phyloP scores from a whole-genome alignment of 2,329 filamentous ascomycete genomes.

The Colletotrichum lindemuthianum region DNA sequence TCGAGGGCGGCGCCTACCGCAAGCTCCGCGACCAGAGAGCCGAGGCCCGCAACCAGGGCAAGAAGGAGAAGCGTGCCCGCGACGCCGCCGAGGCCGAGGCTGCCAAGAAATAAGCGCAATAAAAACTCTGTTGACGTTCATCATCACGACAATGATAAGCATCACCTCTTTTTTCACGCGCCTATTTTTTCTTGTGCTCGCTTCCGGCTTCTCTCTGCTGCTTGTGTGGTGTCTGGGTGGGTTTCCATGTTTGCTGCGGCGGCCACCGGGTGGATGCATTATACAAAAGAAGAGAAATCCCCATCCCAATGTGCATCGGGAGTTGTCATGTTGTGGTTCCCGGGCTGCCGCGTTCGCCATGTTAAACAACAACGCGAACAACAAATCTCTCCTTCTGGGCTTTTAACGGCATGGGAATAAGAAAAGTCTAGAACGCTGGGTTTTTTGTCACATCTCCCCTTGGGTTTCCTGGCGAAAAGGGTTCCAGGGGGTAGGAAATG shows the following conservation, averaged over 20 bases:
- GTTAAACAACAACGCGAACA: constrained; percentile 28
- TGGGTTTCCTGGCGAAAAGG: constrained; percentile 33
- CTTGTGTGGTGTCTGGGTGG: constrained; percentile 34
- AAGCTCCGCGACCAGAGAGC: constrained; percentile 86
- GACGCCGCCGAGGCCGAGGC: constrained; percentile 86
- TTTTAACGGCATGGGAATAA: constrained; percentile 11
- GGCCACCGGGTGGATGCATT: constrained; percentile 12
- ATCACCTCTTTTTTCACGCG: no score
- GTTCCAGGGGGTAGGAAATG: constrained; percentile 7
- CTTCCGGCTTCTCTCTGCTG: constrained; percentile 26
- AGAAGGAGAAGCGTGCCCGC: constrained; percentile 92
- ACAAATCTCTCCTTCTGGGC: constrained; percentile 13
- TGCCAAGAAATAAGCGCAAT: constrained; percentile 80
- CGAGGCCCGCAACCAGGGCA: constrained; percentile 83
- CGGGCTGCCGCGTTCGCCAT: constrained; percentile 33
- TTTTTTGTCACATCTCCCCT: constrained; percentile 11
- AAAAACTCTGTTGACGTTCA: constrained; percentile 5
- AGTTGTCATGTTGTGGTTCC: constrained; percentile 33
- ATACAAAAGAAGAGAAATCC: no score
- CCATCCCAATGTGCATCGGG: constrained; percentile 25
- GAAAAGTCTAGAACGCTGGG: constrained; percentile 29
- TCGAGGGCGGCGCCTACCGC: constrained; percentile 87
- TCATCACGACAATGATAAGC: background rate
- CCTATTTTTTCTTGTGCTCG: constrained; percentile 15
- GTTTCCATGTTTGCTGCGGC: constrained; percentile 30